These are phyloP conservation scores for Alnus glutinosa DNA, from an alignment of 306 rosid genomes.

Conservation along the genomic window DNA sequence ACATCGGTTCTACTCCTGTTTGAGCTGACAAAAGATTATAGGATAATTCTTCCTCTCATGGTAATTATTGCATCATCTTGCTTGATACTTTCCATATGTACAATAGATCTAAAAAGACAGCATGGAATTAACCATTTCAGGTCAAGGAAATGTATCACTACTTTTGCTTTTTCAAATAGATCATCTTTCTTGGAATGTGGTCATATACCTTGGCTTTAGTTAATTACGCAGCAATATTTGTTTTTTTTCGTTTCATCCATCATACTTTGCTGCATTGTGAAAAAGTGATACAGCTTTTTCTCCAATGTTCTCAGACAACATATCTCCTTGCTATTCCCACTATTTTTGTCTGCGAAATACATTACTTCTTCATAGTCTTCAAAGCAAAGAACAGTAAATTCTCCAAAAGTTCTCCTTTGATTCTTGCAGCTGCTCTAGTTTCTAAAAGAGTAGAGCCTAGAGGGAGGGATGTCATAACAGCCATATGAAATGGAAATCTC, in stretches of 20 bases:
- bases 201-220: slow-evolving; percentile 1
- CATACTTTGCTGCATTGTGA: not conserved
- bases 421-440: slow-evolving; percentile 21
- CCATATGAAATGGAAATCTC: slow-evolving; percentile 1
- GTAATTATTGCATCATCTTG: slow-evolving; percentile 48
- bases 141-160: not conserved
- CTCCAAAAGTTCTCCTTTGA: slow-evolving; percentile 1
- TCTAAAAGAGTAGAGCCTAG: not conserved
- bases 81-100: not conserved
- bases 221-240: not conserved
- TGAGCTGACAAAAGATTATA: slow-evolving; percentile 96
- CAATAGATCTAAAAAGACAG: slow-evolving; percentile 1
- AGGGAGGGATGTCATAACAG: slow-evolving; percentile 1
- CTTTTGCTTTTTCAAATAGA: not conserved
- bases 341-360: slow-evolving; percentile 1
- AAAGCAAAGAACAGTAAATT: slow-evolving; percentile 4
- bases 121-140: not conserved
- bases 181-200: not conserved
- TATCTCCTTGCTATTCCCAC: slow-evolving; percentile 13
- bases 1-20: slow-evolving; percentile 96
- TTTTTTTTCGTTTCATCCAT: not conserved
- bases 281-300: not conserved
- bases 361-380: not conserved
- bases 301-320: not conserved
- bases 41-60: slow-evolving; percentile 98